phyloP scores from a whole-genome alignment of 1,284 basidiomycete species.

The Kwoniella shivajii region DNA sequence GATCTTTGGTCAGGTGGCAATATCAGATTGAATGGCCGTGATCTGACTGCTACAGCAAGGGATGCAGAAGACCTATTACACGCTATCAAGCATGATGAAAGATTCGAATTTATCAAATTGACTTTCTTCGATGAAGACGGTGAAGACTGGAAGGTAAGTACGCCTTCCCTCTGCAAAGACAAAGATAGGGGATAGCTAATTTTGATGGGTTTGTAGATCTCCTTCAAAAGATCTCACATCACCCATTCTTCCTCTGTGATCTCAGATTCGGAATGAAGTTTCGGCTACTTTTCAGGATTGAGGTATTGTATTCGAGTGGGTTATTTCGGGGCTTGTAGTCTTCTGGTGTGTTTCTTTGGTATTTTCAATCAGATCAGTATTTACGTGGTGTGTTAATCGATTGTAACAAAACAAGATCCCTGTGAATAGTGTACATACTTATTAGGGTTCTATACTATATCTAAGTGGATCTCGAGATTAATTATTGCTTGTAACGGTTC shows the following conservation, averaged over 20 bases:
- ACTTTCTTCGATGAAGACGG: conserved; percentile 40
- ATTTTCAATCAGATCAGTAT: neutral
- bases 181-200: neutral
- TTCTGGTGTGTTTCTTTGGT: too few species aligned
- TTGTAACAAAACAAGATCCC: too few species aligned
- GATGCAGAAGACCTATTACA: conserved; percentile 37
- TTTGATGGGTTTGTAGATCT: conserved; percentile 20
- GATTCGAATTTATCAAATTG: conserved; percentile 39
- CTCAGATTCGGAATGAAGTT: conserved; percentile 30
- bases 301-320: too few species aligned
- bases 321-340: neutral
- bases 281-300: too few species aligned
- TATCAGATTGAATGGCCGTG: conserved; percentile 36
- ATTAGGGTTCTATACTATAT: too few species aligned
- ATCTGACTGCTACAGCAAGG: conserved; percentile 33
- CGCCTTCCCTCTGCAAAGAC: neutral
- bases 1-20: conserved; percentile 49
- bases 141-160: conserved; percentile 49
- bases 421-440: neutral
- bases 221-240: conserved; percentile 31
- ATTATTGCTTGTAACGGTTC: too few species aligned
- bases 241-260: conserved; percentile 6
- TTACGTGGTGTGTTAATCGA: too few species aligned
- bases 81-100: conserved; percentile 30
- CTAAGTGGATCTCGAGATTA: too few species aligned